Evolutionary conservation across 2,329 filamentous ascomycete genomes (phyloP).

Genomic region (Sporothrix sp.): DNA sequence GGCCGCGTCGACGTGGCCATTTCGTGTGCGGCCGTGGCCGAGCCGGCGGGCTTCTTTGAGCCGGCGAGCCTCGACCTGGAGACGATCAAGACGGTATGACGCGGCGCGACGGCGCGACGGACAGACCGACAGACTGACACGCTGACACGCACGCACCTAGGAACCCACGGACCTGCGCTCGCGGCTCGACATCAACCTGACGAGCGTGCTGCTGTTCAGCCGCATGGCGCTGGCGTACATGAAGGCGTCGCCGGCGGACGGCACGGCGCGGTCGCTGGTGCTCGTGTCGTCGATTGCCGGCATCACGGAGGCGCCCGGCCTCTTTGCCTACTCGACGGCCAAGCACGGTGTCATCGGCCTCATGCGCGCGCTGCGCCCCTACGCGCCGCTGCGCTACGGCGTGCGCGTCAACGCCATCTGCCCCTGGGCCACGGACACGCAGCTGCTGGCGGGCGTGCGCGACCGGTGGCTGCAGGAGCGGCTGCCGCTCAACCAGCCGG

Average conservation of each 20-base stretch:
- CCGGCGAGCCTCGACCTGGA: conserved; percentile 31
- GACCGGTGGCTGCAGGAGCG: conserved; percentile 29
- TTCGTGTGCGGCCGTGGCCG: conserved; percentile 35
- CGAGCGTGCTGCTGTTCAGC: conserved; percentile 36
- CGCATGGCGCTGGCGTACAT: conserved; percentile 41
- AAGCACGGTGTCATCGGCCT: conserved; percentile 42
- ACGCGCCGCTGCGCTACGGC: conserved; percentile 23
- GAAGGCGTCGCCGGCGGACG: conserved; percentile 21
- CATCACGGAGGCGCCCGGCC: conserved; percentile 38
- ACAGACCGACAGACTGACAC: no score
- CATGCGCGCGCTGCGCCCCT: conserved; percentile 34
- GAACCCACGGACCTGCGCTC: conserved; percentile 28
- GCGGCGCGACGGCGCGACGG: no score
- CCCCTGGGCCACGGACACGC: conserved; percentile 38
- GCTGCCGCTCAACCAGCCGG: conserved; percentile 31
- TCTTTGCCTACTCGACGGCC: conserved; percentile 37
- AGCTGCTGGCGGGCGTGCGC: conserved; percentile 31
- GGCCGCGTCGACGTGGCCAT: conserved; percentile 40
- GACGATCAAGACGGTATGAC: conserved; percentile 23
- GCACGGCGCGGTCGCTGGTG: conserved; percentile 20
- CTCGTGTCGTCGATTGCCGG: conserved; percentile 33
- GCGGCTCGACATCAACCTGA: conserved; percentile 37
- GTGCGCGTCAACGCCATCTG: conserved; percentile 37
- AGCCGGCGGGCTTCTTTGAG: conserved; percentile 36
- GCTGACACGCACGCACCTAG: no score